These are phyloP conservation scores for Rhizopogon vinicolor DNA, from an alignment of 768 basidiomycete genomes.

Conservation along the genomic window DNA sequence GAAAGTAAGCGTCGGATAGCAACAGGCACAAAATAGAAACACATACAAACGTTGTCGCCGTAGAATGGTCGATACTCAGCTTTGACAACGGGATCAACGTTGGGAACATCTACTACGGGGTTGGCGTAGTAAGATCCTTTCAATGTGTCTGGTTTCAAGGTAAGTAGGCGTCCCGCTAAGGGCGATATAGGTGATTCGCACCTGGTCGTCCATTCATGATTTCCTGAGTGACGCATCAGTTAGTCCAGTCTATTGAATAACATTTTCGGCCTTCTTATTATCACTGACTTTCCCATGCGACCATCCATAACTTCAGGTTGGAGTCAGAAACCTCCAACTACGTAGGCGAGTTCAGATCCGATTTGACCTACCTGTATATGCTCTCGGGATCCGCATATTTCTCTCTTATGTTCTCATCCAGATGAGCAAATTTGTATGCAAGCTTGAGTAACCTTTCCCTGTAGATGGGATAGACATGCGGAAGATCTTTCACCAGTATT, in stretches of 20 bases:
- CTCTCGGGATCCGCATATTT: conserved; percentile 68
- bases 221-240: conserved; percentile 45
- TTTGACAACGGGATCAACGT: conserved; percentile 53
- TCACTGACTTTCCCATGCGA: conserved; percentile 80
- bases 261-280: not conserved
- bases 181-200: conserved; percentile 14
- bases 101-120: conserved; percentile 62
- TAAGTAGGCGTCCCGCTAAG: conserved; percentile 1
- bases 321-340: not conserved
- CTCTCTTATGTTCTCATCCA: conserved; percentile 66
- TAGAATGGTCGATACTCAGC: conserved; percentile 79
- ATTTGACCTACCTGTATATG: conserved; percentile 60
- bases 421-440: conserved; percentile 68
- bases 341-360: not conserved
- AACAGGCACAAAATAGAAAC: not conserved
- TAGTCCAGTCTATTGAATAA: not conserved
- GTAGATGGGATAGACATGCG: conserved; percentile 52
- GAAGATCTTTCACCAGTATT: conserved; percentile 79
- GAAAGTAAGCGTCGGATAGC: not conserved
- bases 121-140: conserved; percentile 95
- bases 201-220: conserved; percentile 94
- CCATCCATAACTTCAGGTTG: conserved; percentile 80
- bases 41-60: conserved; percentile 79
- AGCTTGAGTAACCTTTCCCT: conserved; percentile 72
- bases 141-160: conserved; percentile 53